Conservation (phyloP, 768 basidiomycete genomes). For the Boletus reticulatus region DNA sequence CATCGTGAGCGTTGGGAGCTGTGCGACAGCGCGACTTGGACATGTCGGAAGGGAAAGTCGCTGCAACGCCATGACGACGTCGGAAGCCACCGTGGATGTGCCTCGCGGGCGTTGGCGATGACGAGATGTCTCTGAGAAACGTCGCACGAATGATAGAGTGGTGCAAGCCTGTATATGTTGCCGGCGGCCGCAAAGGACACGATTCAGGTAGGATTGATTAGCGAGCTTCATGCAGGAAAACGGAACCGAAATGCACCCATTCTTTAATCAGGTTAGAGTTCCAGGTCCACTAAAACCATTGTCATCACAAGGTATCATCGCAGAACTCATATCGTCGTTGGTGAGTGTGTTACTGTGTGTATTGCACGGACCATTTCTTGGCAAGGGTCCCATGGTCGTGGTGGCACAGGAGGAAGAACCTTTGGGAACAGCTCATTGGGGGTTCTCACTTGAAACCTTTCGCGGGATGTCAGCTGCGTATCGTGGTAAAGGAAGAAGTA, state of each 20-base stretch:
- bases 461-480: neutral
- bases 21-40: neutral
- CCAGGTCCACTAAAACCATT: too few species aligned
- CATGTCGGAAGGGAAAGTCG: neutral
- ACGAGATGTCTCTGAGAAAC: neutral
- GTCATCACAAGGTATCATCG: too few species aligned
- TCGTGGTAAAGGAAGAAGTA: neutral
- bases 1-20: too few species aligned
- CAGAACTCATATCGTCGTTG: too few species aligned
- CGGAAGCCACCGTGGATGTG: neutral
- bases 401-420: neutral
- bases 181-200: neutral
- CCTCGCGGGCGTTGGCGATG: too few species aligned
- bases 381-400: neutral
- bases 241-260: too few species aligned
- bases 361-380: neutral
- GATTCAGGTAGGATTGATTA: neutral
- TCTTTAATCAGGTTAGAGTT: too few species aligned
- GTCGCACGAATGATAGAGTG: neutral
- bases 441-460: conserved; percentile 4
- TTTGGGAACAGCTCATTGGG: neutral
- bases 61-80: neutral
- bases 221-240: neutral
- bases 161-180: neutral
- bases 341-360: neutral